These are phyloP conservation scores for Gonium pectorale DNA, from an alignment of 139 green algal genomes.

Conservation along the genomic window DNA sequence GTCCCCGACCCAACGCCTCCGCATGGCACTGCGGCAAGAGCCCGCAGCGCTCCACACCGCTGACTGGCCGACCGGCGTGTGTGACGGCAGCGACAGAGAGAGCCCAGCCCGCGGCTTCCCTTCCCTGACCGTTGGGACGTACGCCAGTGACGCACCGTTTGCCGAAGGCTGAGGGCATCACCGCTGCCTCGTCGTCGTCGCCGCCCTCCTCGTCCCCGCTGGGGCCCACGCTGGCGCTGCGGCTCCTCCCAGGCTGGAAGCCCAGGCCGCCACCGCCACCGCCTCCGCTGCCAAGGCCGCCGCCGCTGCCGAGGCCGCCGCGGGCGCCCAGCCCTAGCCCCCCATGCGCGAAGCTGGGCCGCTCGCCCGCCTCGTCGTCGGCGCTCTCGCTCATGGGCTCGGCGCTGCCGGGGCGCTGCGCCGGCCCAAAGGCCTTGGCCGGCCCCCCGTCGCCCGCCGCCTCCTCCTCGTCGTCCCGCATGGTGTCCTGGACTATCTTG, in stretches of 20 bases:
- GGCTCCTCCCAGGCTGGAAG: constrained; percentile 39
- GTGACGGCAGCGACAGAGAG: no score
- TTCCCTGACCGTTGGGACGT: not conserved
- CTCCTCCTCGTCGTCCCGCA: constrained; percentile 22
- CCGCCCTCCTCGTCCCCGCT: not conserved
- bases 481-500: constrained; percentile 47
- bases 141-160: constrained; percentile 46
- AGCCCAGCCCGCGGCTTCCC: no score
- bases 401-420: constrained; percentile 15
- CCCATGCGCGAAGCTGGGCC: constrained; percentile 26
- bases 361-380: not conserved
- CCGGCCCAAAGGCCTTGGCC: not conserved
- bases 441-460: not conserved
- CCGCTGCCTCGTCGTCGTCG: constrained; percentile 60
- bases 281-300: constrained; percentile 27
- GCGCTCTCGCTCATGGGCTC: not conserved
- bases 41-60: no score
- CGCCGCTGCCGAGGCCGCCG: not conserved
- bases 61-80: no score
- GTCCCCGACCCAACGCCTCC: no score
- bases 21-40: no score
- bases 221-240: constrained; percentile 3
- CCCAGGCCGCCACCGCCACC: constrained; percentile 49
- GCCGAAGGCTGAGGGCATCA: constrained; percentile 86
- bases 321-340: constrained; percentile 25